A percentile compares a stretch with the other conserved stretches of the same genome.
phyloP scores from a whole-genome alignment of 2,329 filamentous ascomycete species.

The Raffaelea arxii region DNA sequence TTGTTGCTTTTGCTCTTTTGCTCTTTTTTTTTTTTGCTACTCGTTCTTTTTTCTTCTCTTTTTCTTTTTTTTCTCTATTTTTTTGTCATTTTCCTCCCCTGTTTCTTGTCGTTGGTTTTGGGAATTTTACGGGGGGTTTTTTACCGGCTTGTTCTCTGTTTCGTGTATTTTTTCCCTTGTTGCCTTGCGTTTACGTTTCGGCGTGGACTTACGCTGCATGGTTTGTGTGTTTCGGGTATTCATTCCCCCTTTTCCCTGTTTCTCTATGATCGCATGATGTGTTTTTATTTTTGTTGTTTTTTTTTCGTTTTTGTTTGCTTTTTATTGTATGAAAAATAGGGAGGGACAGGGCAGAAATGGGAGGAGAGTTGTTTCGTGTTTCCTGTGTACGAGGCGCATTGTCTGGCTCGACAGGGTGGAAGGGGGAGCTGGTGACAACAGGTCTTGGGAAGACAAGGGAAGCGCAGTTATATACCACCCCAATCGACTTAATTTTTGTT shows the following conservation, averaged over 20 bases:
- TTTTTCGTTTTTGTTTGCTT: not conserved
- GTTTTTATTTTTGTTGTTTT: not conserved
- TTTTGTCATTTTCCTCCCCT: not conserved
- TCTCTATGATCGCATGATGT: not conserved
- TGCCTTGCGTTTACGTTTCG: not conserved
- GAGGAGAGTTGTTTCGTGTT: too few species aligned
- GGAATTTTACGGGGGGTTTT: slow-evolving; percentile 3
- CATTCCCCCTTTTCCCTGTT: not conserved
- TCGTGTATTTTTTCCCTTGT: slow-evolving; percentile 1
- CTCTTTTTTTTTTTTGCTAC: not conserved
- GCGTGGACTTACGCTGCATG: not conserved
- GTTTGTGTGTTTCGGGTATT: not conserved
- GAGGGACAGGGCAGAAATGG: too few species aligned
- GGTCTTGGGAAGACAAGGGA: too few species aligned
- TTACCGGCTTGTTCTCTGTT: slow-evolving; percentile 1
- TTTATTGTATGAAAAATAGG: slow-evolving; percentile 1
- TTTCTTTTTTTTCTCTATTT: slow-evolving; percentile 2
- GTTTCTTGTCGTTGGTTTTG: slow-evolving; percentile 1
- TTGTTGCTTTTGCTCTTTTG: not conserved
- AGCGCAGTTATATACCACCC: too few species aligned
- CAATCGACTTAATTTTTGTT: too few species aligned
- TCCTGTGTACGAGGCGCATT: too few species aligned
- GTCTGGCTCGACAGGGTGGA: too few species aligned
- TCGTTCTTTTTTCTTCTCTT: not conserved
- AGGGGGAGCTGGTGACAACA: too few species aligned